phyloP scores from a whole-genome alignment of 2,329 filamentous ascomycete species.

The Curvularia hawaiiensis region DNA sequence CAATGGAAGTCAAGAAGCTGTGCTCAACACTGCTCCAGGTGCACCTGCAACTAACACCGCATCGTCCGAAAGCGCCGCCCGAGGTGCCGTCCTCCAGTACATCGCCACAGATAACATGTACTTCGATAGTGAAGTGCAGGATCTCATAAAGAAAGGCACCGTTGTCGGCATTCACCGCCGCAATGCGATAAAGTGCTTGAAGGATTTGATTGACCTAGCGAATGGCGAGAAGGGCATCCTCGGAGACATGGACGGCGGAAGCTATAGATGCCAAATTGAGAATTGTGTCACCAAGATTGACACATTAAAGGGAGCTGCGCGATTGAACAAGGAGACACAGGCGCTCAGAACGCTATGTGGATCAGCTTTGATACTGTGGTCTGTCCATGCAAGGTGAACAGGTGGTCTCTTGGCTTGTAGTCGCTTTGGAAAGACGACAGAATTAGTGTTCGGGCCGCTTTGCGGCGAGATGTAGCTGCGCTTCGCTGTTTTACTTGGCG shows the following conservation, averaged over 20 bases:
- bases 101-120: constrained; percentile 6
- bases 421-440: too few species aligned
- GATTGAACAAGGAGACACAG: constrained; percentile 2
- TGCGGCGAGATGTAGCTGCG: background rate
- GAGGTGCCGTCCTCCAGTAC: background rate
- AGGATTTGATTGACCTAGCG: constrained; percentile 1
- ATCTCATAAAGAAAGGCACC: constrained; percentile 2
- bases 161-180: background rate
- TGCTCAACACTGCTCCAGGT: background rate
- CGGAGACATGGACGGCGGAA: background rate
- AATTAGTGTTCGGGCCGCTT: background rate
- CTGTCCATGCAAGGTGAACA: background rate
- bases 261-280: constrained; percentile 7
- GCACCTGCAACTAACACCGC: background rate
- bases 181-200: background rate
- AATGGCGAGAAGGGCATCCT: constrained; percentile 5
- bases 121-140: constrained; percentile 1
- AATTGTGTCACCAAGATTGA: constrained; percentile 4
- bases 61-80: background rate
- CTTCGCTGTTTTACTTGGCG: background rate
- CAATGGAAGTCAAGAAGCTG: background rate
- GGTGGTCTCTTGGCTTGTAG: too few species aligned
- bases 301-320: background rate
- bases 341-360: constrained; percentile 9
- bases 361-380: constrained; percentile 6